These are phyloP conservation scores for Kluyveromyces lactis DNA, from an alignment of 805 yeast genomes.

Conservation along the genomic window DNA sequence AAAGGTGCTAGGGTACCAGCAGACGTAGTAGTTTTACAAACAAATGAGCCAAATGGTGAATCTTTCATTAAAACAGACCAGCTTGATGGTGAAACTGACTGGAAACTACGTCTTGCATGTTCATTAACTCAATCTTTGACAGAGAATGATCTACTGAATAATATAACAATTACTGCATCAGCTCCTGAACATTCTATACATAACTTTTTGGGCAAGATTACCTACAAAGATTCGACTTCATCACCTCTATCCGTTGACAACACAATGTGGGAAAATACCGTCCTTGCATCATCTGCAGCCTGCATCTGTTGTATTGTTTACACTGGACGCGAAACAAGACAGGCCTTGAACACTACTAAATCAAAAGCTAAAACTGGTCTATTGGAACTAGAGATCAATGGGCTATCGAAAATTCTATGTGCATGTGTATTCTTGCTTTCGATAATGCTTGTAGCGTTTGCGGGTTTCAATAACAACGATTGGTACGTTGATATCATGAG, in stretches of 20 bases:
- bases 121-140: conserved; percentile 58
- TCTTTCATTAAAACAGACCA: conserved; percentile 95
- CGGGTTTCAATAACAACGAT: conserved; percentile 55
- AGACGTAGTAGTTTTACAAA: conserved; percentile 76
- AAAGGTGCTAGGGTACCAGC: conserved; percentile 91
- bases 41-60: conserved; percentile 78
- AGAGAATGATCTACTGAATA: conserved; percentile 39
- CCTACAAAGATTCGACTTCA: conserved; percentile 46
- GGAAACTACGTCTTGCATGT: conserved; percentile 85
- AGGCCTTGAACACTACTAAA: conserved; percentile 83
- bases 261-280: conserved; percentile 97
- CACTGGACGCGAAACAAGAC: conserved; percentile 91
- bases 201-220: conserved; percentile 65
- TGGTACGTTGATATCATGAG: conserved; percentile 93
- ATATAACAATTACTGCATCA: conserved; percentile 56
- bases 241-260: conserved; percentile 76
- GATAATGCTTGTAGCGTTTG: conserved; percentile 65
- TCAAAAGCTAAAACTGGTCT: conserved; percentile 85
- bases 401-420: conserved; percentile 80
- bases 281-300: conserved; percentile 78
- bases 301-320: conserved; percentile 83
- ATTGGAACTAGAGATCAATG: conserved; percentile 84
- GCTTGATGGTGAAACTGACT: conserved; percentile 97
- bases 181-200: conserved; percentile 83
- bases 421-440: conserved; percentile 75